These are phyloP conservation scores for Torulaspora maleeae DNA, from an alignment of 805 yeast species.

Conservation along the genomic window DNA sequence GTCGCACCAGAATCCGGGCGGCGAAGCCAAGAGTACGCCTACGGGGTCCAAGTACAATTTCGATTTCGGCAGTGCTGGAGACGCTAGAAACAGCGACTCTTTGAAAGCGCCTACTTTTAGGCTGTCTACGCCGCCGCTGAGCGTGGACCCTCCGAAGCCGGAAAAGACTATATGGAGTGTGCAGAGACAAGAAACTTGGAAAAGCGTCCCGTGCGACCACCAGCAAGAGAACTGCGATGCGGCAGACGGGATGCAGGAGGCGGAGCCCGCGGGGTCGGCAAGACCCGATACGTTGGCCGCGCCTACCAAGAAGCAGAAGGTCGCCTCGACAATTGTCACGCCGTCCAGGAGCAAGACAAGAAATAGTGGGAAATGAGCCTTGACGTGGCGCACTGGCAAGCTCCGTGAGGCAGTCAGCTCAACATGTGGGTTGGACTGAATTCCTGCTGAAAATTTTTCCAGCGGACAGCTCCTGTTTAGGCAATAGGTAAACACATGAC, in stretches of 20 bases:
- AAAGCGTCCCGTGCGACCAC: slow-evolving; percentile 3
- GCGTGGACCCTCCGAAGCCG: slow-evolving; percentile 20
- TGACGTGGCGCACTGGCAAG: no score
- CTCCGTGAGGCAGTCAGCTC: no score
- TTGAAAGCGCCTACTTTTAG: slow-evolving; percentile 17
- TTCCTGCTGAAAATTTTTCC: slow-evolving; percentile 2
- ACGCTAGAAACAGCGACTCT: slow-evolving; percentile 3
- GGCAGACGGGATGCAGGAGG: not conserved
- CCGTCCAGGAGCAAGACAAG: not conserved
- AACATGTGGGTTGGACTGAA: not conserved
- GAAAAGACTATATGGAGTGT: slow-evolving; percentile 8
- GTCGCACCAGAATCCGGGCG: slow-evolving; percentile 3
- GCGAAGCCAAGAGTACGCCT: not conserved
- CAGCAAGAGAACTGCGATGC: not conserved
- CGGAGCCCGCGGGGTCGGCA: no score
- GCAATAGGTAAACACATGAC: slow-evolving; percentile 4
- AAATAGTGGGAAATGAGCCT: not conserved
- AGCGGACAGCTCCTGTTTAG: slow-evolving; percentile 1
- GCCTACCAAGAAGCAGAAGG: slow-evolving; percentile 2
- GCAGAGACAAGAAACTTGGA: slow-evolving; percentile 10
- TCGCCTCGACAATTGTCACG: not conserved
- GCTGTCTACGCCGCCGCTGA: slow-evolving; percentile 23
- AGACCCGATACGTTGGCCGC: not conserved
- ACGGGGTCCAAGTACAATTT: slow-evolving; percentile 11
- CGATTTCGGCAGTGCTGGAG: slow-evolving; percentile 11